Conservation (phyloP, 306 rosid species). For the Rubus parviflorus region DNA sequence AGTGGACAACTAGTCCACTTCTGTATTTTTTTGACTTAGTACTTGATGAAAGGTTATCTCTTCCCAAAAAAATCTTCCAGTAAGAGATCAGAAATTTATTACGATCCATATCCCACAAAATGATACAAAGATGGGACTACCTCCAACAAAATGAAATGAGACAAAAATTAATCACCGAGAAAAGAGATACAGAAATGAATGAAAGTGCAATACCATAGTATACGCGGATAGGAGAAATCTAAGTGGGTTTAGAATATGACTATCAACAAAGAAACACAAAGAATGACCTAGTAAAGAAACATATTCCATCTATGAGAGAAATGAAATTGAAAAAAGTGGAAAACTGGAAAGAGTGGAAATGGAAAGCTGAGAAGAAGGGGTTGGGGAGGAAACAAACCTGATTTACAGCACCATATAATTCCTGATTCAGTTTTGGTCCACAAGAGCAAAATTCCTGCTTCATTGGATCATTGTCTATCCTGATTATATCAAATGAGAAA, state of each 20-base stretch:
- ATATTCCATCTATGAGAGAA: background rate
- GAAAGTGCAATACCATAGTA: background rate
- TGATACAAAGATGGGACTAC: background rate
- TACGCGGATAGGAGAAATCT: background rate
- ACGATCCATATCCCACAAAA: slow-evolving; percentile 5
- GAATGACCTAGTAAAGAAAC: background rate
- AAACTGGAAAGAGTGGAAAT: background rate
- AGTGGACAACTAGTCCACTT: background rate
- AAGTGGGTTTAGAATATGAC: background rate
- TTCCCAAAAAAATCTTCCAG: background rate
- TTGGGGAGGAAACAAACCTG: slow-evolving; percentile 46
- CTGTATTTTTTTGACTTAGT: background rate
- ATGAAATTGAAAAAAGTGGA: background rate
- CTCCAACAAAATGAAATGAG: slow-evolving; percentile 10
- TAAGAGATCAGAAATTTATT: background rate
- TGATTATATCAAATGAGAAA: slow-evolving; percentile 36
- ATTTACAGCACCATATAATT: slow-evolving; percentile 31
- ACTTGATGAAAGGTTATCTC: background rate
- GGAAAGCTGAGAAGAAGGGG: background rate
- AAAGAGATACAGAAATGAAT: background rate
- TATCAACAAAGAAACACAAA: background rate
- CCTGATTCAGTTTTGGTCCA: slow-evolving; percentile 22
- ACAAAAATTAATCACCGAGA: background rate
- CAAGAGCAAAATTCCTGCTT: slow-evolving; percentile 32
- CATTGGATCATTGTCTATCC: slow-evolving; percentile 43